Conservation (phyloP, 108 stramenopile species). For the Cyclostephanos tholiformis region DNA sequence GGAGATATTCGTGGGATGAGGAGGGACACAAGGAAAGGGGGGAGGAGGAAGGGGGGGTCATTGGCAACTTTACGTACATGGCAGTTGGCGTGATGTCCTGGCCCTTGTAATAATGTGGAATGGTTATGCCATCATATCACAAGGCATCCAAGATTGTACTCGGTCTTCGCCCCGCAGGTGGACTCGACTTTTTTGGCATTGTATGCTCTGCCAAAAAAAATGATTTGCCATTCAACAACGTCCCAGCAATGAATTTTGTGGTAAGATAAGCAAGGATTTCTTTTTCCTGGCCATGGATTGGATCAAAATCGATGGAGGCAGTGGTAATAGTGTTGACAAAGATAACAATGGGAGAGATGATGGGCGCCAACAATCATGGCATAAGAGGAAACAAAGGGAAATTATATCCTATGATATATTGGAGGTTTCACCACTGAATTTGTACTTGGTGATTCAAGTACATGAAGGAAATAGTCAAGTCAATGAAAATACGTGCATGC, state of each 20-base stretch:
- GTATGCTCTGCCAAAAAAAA: too few species aligned
- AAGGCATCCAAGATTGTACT: slow-evolving; percentile 38
- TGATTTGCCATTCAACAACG: slow-evolving; percentile 61
- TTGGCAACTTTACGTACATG: neutral
- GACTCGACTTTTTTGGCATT: slow-evolving; percentile 67
- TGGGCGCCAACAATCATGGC: slow-evolving; percentile 48
- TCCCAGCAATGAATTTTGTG: slow-evolving; percentile 25
- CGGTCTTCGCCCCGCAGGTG: slow-evolving; percentile 79
- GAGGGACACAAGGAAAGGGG: too few species aligned
- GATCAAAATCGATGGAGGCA: slow-evolving; percentile 40
- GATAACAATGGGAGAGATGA: slow-evolving; percentile 25
- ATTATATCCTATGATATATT: slow-evolving; percentile 74
- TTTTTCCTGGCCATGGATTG: slow-evolving; percentile 84
- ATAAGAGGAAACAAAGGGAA: slow-evolving; percentile 68
- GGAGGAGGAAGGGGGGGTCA: too few species aligned
- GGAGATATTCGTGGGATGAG: too few species aligned
- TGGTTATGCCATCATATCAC: neutral
- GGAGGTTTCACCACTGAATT: slow-evolving; percentile 26
- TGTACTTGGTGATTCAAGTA: slow-evolving; percentile 72
- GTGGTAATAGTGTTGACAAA: slow-evolving; percentile 27
- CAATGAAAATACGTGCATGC: too few species aligned
- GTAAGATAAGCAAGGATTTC: slow-evolving; percentile 85
- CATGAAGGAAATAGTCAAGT: too few species aligned
- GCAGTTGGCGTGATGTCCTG: too few species aligned
- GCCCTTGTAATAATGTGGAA: neutral